phyloP scores from a whole-genome alignment of 1,284 basidiomycete species.

The Ceratobasidium sp. region DNA sequence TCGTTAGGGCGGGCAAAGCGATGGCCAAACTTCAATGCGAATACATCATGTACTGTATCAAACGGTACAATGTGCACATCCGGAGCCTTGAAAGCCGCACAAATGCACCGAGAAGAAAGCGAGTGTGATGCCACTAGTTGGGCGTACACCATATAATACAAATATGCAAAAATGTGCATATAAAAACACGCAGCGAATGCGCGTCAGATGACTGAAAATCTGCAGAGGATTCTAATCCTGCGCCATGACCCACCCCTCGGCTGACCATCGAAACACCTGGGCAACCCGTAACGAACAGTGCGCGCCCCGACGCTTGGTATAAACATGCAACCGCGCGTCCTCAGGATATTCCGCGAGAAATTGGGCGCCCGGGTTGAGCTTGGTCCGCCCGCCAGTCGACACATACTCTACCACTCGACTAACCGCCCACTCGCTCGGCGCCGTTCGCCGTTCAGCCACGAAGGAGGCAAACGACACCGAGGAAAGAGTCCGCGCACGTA shows the following conservation, averaged over 20 bases:
- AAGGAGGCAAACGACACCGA: constrained; percentile 22
- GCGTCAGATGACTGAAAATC: not conserved
- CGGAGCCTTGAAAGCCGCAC: too few relatives aligned
- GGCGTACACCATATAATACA: not conserved
- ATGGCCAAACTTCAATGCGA: too few relatives aligned
- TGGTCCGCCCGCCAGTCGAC: not conserved
- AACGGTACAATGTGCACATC: too few relatives aligned
- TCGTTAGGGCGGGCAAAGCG: too few relatives aligned
- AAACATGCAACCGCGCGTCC: not conserved
- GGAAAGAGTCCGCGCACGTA: not conserved
- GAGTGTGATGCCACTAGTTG: too few relatives aligned
- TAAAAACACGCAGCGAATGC: not conserved
- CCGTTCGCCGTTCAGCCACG: not conserved
- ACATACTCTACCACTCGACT: not conserved
- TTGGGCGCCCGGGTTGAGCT: not conserved
- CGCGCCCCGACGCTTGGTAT: not conserved
- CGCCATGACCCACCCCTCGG: not conserved
- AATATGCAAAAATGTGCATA: not conserved
- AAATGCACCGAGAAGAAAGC: too few relatives aligned
- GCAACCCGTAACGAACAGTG: not conserved
- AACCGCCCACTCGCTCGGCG: constrained; percentile 2
- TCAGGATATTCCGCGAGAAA: not conserved
- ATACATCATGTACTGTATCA: too few relatives aligned
- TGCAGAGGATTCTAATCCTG: not conserved
- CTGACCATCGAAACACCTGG: not conserved